Evolutionary conservation across 1,284 basidiomycete genomes (phyloP), one percentile per base, ranked within the genome.

Genomic region (Salmacisia buchloeana): DNA sequence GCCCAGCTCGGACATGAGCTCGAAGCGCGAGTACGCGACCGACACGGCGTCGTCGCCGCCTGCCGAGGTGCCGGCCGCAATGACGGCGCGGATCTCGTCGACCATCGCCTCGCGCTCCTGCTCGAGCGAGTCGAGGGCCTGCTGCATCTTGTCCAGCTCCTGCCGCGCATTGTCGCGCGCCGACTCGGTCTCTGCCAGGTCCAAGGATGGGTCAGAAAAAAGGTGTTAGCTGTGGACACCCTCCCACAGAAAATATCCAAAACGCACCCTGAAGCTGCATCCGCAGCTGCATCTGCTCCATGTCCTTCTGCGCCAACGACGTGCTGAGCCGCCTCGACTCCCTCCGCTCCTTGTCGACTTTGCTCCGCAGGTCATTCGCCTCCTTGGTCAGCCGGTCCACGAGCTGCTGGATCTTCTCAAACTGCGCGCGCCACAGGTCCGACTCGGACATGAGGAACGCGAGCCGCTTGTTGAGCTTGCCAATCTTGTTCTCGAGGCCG

Each of bases 401-500:
- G 52, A 96, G 83, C 2, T 90, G 89, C 23, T 92, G 92, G 71
- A 92, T 92, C 77, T 90, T 92, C 82, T 91, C 92, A 81, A 88
- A 87, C 88, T 91, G 72, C 81, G 91, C 89, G 67, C 90, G 83
- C 90, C 90, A 92, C 46, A 92, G 82, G 76, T 92, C 90, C 15
- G 86, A 87, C 81, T 92, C 90, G 4, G 89, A 91, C 89, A 92
- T 91, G 71, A 92, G 83, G 83, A 92, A 92, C 81, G 92, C 92
- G 69, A 92, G 85, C 43, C 90, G 54, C 91, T 86, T 62, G 58
- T 63, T 74, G 61, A 66, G 64, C 58, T 65, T 46, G 76, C 81
- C 68, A 68, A 90, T 90, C 85, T 88, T 91, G 78, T 94, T 90
- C 69, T 89, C 87, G 56, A 96, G 84, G 29, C 75, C 73, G 43